Percentiles rank a stretch among this genome's conserved stretches.
These are phyloP conservation scores for Globisporangium paddicum DNA, from an alignment of 352 stramenopile genomes.

Conservation along the genomic window DNA sequence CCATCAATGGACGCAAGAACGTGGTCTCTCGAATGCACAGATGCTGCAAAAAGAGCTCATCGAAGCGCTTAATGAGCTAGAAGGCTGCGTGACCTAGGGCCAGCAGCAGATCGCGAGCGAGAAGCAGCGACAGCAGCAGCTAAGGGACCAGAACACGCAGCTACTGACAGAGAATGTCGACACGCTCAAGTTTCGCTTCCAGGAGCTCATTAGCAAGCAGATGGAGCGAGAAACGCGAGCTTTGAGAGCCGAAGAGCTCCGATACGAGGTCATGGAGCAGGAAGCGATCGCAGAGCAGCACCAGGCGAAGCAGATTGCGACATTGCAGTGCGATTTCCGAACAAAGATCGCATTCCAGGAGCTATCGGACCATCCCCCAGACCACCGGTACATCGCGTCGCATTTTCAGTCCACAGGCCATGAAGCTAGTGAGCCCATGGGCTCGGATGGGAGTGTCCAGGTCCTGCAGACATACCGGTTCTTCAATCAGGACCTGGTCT, in stretches of 20 bases:
- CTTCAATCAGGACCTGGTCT: slow-evolving; percentile 30
- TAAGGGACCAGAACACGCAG: slow-evolving; percentile 36
- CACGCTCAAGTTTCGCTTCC: slow-evolving; percentile 25
- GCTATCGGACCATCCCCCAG: slow-evolving; percentile 33
- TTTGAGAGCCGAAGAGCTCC: slow-evolving; percentile 25
- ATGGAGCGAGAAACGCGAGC: slow-evolving; percentile 17
- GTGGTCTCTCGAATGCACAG: slow-evolving; percentile 37
- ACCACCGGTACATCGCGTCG: slow-evolving; percentile 40
- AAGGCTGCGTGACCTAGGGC: slow-evolving; percentile 35
- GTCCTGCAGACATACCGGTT: slow-evolving; percentile 49
- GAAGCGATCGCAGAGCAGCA: slow-evolving; percentile 38
- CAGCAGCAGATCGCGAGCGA: slow-evolving; percentile 42
- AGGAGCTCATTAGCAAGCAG: slow-evolving; percentile 14
- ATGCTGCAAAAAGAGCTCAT: slow-evolving; percentile 67
- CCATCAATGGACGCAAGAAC: slow-evolving; percentile 36
- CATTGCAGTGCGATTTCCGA: slow-evolving; percentile 30
- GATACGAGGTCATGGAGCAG: slow-evolving; percentile 43
- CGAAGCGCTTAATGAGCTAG: slow-evolving; percentile 50
- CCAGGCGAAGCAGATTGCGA: slow-evolving; percentile 27
- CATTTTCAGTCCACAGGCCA: slow-evolving; percentile 20
- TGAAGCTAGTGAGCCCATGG: not conserved
- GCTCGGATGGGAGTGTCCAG: slow-evolving; percentile 4
- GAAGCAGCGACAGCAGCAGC: slow-evolving; percentile 31
- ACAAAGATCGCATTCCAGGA: slow-evolving; percentile 40
- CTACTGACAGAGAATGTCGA: slow-evolving; percentile 33